Evolutionary conservation across 306 rosid species (phyloP), one percentile per base, ranked within the genome.

Genomic region (Pyrus betulifolia): DNA sequence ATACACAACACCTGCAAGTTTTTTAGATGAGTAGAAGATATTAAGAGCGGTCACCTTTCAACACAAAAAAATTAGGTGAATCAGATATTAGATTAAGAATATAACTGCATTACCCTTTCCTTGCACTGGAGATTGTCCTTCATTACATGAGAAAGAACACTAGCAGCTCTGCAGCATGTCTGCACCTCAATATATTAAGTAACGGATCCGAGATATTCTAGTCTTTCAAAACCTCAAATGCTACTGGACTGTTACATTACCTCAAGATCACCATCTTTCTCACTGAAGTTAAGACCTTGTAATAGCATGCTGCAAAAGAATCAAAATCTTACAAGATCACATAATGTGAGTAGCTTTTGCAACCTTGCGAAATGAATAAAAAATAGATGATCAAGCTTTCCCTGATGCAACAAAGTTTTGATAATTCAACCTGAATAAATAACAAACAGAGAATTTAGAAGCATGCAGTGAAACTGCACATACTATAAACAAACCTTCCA

Each of bases 111-210:
- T 90, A 95, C 99, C 97, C 84, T 89, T 88, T 92, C 97, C 87
- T 95, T 95, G 97, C 97, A 88, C 69, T 84, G 92, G 81, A 74
- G 84, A 82, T 95, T 87, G 86, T 89, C 95, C 84, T 90, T 88
- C 81, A 95, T 83, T 76, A 92, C 85, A 85, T 92, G 93, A 59
- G 99, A 84, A 71, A 95, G 97, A 84, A 95, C 97, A 77, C 96
- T 90, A 54, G 97, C 97, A 54, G 97, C 99, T 87, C 99, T 89
- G 88, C 93, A 83, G 84, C 93, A 95, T 74, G 88, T 89, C 99
- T 92, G 91, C 85, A 82, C 38, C 62, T 67, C 71, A 76, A 81
- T 60, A 71, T 62, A 58, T 86, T 62, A 82, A 82, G 76, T 69
- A 73, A 62, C 76, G 55, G 74, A 44, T 46, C 58, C 46, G 1